Base-by-base conservation (phyloP, 306 rosid genomes). In the Vachellia pachyceras region DNA sequence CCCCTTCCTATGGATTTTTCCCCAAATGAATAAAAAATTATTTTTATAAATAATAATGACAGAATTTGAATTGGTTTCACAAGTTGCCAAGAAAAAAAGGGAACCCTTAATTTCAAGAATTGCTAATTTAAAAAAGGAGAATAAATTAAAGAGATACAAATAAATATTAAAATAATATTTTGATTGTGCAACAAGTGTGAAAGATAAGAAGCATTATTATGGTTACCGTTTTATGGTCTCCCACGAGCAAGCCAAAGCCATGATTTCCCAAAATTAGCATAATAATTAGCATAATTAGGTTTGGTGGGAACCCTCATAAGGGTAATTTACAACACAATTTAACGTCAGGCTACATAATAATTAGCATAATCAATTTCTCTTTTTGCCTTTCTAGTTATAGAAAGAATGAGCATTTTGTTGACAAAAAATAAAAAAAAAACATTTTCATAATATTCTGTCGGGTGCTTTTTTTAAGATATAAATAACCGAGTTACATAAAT, bases 181-280 rank as follows among this genome's bases (percentile, higher is more conserved):
- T 10, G 44, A 58, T 33, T 54, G 12, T 40, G 60, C 29, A 13
- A n/a, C 50, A 9, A 12, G 49, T 41, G 5, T 55, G 12, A 76
- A 83, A 45, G n/a, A 73, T 52, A 20, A 35, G 73, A n/a, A 54
- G 25, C 67, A 79, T 66, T 55, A 68, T 55, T 55, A 57, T 33
- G 13, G 13, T 71, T 20, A 35, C 73, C 29, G 39, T 37, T 73
- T 66, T 11, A 17, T 49, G 55, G 61, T 77, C 66, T 67, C 72
- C 29, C 29, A 52, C 13, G 75, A 61, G 52, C 55, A 57, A 45
- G 54, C n/a, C 18, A n/a, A 69, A 76, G 18, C 60, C 60, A 45
- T 67, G 52, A 47, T 39, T 22, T 0, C 33, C 33, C 18, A 52
- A 37, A 71, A 47, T 37, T 47, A 66, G n/a, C n/a, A n/a, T n/a